Percentiles rank a stretch among this genome's conserved stretches.
phyloP scores from a whole-genome alignment of 495 filamentous ascomycete species.

The Daldinia loculata region DNA sequence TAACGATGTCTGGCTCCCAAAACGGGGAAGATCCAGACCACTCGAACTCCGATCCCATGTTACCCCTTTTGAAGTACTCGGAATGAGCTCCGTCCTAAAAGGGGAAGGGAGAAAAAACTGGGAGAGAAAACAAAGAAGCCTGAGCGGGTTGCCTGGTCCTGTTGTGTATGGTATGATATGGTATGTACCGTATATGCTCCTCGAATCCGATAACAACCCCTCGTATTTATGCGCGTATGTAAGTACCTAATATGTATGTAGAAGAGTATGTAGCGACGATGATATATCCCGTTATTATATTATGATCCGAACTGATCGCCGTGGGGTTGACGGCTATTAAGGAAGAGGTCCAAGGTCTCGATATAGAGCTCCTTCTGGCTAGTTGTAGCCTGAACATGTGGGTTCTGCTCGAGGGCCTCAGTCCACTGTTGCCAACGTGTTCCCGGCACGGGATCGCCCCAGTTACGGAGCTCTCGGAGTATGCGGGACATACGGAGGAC shows the following conservation, averaged over 20 bases:
- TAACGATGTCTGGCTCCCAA: not conserved
- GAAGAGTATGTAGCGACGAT: constrained; percentile 6
- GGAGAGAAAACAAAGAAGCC: not conserved
- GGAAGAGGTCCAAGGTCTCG: constrained; percentile 72
- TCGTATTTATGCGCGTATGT: constrained; percentile 56
- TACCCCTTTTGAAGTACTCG: not conserved
- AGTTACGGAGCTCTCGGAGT: constrained; percentile 80
- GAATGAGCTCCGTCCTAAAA: constrained; percentile 5
- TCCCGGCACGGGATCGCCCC: constrained; percentile 74
- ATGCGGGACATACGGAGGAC: constrained; percentile 78
- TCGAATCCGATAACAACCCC: constrained; percentile 45
- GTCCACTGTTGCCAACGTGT: constrained; percentile 82
- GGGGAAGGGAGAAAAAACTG: constrained; percentile 2
- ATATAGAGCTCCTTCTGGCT: constrained; percentile 77
- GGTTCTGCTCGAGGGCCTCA: constrained; percentile 79
- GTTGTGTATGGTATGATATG: not conserved
- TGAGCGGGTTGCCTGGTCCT: not conserved
- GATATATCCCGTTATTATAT: not conserved
- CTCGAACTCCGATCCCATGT: constrained; percentile 19
- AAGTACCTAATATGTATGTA: constrained; percentile 32
- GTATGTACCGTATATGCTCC: constrained; percentile 20
- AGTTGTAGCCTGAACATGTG: constrained; percentile 78
- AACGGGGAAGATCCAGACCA: not conserved
- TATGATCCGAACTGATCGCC: constrained; percentile 31
- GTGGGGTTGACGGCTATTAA: constrained; percentile 46